Percentiles rank a stretch among this genome's conserved stretches.
Evolutionary conservation across 345 rosid genomes (phyloP).

Genomic region (Eucalyptus viminalis): DNA sequence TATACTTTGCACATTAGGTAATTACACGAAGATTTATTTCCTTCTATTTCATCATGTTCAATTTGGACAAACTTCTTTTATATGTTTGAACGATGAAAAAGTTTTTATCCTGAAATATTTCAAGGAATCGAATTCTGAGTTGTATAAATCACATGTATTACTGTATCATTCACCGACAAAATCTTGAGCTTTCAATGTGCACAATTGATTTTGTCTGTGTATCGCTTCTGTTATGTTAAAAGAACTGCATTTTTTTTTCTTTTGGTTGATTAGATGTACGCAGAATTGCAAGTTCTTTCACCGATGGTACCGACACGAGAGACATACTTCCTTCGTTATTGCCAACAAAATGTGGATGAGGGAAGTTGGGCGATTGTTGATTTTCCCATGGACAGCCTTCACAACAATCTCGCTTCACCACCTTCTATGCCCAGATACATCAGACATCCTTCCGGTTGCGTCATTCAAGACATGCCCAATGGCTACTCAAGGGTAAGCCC

Average conservation of each 20-base stretch:
- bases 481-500: conserved; percentile 72
- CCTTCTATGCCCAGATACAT: conserved; percentile 34
- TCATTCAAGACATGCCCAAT: conserved; percentile 93
- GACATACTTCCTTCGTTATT: conserved; percentile 71
- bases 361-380: conserved; percentile 82
- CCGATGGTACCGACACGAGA: conserved; percentile 82
- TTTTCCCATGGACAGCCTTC: conserved; percentile 65
- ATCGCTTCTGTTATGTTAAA: not conserved
- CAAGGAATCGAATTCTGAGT: not conserved
- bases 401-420: conserved; percentile 30
- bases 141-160: not conserved
- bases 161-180: not conserved
- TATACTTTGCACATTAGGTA: not conserved
- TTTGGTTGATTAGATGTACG: conserved; percentile 52
- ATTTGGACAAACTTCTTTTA: not conserved
- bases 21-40: not conserved
- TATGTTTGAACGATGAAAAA: not conserved
- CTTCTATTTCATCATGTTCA: not conserved
- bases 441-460: conserved; percentile 78
- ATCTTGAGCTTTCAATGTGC: not conserved
- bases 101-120: not conserved
- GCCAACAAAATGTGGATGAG: conserved; percentile 57
- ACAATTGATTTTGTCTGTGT: not conserved
- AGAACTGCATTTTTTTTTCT: not conserved
- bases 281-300: conserved; percentile 71